phyloP scores from a whole-genome alignment of 2,329 filamentous ascomycete genomes.

The Colletotrichum lupini region DNA sequence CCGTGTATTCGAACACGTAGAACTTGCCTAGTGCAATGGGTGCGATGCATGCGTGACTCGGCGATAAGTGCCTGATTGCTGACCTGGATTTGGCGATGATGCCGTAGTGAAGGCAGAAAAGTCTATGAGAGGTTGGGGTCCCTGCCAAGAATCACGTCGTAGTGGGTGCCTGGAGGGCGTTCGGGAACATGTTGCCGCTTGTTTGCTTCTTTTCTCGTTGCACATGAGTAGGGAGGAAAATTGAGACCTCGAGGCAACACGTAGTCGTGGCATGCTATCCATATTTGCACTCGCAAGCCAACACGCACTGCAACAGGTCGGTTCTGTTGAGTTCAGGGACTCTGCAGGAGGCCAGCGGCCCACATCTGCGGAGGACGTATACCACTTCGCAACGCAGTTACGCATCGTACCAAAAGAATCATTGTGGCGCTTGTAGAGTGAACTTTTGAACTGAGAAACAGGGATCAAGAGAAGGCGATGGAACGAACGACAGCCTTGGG shows the following conservation, averaged over 20 bases:
- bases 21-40: not conserved
- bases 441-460: not conserved
- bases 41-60: not conserved
- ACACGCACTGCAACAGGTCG: not conserved
- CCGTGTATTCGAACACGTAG: not conserved
- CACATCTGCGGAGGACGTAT: slow-evolving; percentile 11
- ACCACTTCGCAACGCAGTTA: slow-evolving; percentile 21
- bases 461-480: not conserved
- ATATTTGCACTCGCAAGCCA: slow-evolving; percentile 20
- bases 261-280: not conserved
- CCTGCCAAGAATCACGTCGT: not conserved
- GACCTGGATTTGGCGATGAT: not conserved
- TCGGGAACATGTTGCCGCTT: not conserved
- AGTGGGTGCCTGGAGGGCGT: not conserved
- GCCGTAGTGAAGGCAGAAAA: slow-evolving; percentile 9
- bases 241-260: not conserved
- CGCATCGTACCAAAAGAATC: not conserved
- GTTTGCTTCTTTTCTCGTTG: not conserved
- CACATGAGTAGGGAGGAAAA: not conserved
- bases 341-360: slow-evolving; percentile 27
- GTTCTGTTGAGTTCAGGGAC: not conserved
- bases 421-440: not conserved
- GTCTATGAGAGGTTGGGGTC: not conserved
- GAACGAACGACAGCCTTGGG: not conserved
- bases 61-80: slow-evolving; percentile 20